Percentiles rank a stretch among this genome's conserved stretches.
phyloP scores from a whole-genome alignment of 164 flowering plant genomes.

The Tetrastigma voinierianum region DNA sequence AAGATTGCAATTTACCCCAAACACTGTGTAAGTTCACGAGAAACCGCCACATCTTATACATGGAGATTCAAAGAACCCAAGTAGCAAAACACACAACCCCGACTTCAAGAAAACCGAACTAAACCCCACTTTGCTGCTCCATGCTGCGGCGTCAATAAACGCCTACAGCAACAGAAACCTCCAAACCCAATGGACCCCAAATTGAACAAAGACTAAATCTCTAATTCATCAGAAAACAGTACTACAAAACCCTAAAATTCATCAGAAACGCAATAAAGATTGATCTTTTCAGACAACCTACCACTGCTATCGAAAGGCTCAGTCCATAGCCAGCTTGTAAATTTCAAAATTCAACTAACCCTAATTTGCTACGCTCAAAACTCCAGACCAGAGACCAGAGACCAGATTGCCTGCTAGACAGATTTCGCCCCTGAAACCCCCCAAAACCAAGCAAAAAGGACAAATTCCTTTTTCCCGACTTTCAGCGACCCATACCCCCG shows the following conservation, averaged over 20 bases:
- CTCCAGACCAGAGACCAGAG: too few species aligned
- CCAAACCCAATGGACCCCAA: not conserved
- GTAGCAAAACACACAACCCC: not conserved
- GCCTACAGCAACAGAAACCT: not conserved
- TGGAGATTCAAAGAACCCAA: not conserved
- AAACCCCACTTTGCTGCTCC: not conserved
- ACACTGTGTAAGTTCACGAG: not conserved
- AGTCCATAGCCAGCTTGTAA: constrained; percentile 39
- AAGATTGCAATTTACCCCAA: not conserved
- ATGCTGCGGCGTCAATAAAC: not conserved
- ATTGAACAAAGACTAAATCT: not conserved
- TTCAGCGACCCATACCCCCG: too few species aligned
- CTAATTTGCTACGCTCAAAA: not conserved
- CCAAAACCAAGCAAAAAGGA: too few species aligned
- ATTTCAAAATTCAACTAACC: constrained; percentile 1
- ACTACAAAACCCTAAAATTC: not conserved
- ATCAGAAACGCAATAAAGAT: not conserved
- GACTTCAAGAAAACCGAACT: not conserved
- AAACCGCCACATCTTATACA: not conserved
- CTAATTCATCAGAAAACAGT: not conserved
- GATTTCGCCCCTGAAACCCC: too few species aligned
- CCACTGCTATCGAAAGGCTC: constrained; percentile 44
- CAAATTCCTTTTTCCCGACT: too few species aligned
- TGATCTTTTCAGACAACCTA: constrained; percentile 9
- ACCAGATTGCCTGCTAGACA: too few species aligned